Evolutionary conservation across 495 filamentous ascomycete genomes (phyloP).

Genomic region (Sporormia fimetaria): DNA sequence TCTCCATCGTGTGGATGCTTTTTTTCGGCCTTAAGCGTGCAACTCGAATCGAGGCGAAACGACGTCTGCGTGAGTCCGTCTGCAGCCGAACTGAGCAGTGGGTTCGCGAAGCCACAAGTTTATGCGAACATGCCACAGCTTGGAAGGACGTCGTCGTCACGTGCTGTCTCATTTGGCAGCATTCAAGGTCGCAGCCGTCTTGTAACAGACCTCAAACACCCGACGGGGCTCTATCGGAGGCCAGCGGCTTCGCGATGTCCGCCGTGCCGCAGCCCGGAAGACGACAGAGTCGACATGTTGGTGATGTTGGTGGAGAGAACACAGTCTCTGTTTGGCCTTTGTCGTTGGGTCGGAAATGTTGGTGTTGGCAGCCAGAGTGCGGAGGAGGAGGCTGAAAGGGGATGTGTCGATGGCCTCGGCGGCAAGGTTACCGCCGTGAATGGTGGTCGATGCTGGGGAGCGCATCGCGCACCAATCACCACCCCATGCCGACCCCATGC

Average conservation of each 20-base stretch:
- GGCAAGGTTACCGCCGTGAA: no score
- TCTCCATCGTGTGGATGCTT: no score
- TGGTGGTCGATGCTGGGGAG: constrained; percentile 14
- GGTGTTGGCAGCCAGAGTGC: constrained; percentile 15
- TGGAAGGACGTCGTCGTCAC: constrained; percentile 11
- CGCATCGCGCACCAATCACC: constrained; percentile 1
- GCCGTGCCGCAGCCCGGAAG: no score
- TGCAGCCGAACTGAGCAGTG: constrained; percentile 21
- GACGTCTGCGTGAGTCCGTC: constrained; percentile 8
- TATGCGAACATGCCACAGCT: constrained; percentile 21
- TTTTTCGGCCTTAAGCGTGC: constrained; percentile 9
- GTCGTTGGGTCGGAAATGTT: no score
- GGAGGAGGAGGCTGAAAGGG: background rate
- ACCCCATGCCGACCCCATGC: no score
- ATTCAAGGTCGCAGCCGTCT: constrained; percentile 19
- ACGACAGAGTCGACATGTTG: no score
- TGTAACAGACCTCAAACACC: constrained; percentile 27
- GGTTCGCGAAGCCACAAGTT: constrained; percentile 9
- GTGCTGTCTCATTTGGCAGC: no score
- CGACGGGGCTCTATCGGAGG: constrained; percentile 1
- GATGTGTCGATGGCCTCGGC: constrained; percentile 3
- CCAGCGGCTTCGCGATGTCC: background rate
- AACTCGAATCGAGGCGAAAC: constrained; percentile 22
- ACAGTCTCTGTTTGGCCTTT: no score
- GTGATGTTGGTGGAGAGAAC: no score